Evolutionary conservation across 2,329 filamentous ascomycete species (phyloP), one percentile per base, ranked within the genome.

Genomic region (Epichloe gansuensis): DNA sequence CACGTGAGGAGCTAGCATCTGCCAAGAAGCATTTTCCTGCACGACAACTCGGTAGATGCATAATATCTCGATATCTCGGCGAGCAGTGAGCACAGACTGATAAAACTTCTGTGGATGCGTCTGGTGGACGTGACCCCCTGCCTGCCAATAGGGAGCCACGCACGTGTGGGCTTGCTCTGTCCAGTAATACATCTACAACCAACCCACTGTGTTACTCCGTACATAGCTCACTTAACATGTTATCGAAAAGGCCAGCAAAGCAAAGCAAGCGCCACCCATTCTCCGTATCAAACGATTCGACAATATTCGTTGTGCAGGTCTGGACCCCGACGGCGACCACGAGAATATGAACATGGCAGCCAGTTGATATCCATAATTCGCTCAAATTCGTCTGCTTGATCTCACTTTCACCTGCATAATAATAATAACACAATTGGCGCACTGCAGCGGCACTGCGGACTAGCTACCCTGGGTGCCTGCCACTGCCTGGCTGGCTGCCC

Each of bases 211-310:
- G n/a, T n/a, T n/a, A 17, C 17, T 17, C 17, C 2, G 17, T n/a
- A n/a, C n/a, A n/a, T n/a, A n/a, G n/a, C n/a, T n/a, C n/a, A n/a
- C n/a, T n/a, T n/a, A 17, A 17, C 17, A 17, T 17, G 17, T 17
- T 17, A 37, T 50, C 52, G 48, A 58, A 58, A 57, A 58, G 57
- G 57, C 57, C 53, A 57, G 53, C 57, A 51, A 58, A 53, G 55
- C 51, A 44, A 48, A 51, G 28, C 23, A 47, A 46, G 50, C 31
- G 31, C 46, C 23, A 50, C 17, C 41, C 37, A 52, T 35, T 17
- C 28, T 45, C 39, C 31, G 38, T 25, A n/a, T 28, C 28, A 15
- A 35, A 31, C 12, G 13, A 46, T 25, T 46, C 13, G 13, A 34
- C 13, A 46, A 25, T 1, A 46, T 17, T 44, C 8, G 3, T 25